Conservation (phyloP, 140 eudicot species). For the Artemisia princeps region DNA sequence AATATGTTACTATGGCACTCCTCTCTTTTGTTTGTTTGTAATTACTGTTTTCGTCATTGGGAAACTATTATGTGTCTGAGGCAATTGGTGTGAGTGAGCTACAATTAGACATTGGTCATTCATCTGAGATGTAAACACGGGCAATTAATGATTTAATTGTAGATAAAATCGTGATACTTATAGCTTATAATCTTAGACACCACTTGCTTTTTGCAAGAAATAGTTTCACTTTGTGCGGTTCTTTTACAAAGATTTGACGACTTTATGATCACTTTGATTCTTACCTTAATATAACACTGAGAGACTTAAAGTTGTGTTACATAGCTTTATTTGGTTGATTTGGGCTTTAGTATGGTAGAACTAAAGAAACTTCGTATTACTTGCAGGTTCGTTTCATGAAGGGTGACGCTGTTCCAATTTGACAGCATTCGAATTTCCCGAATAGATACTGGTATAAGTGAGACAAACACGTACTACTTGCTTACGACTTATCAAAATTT, state of each 20-base stretch:
- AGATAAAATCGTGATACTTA: background rate
- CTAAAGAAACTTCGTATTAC: conserved; percentile 10
- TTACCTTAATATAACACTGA: background rate
- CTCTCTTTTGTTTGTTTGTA: background rate
- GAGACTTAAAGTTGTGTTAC: conserved; percentile 1
- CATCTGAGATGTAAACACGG: background rate
- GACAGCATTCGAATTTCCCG: conserved; percentile 1
- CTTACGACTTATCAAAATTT: background rate
- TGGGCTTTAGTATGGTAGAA: background rate
- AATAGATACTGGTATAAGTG: background rate
- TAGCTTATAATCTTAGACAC: background rate
- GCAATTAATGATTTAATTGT: conserved; percentile 13
- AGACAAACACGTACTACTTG: background rate
- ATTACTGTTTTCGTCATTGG: background rate
- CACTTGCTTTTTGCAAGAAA: background rate
- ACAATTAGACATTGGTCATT: conserved; percentile 1
- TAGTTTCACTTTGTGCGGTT: background rate
- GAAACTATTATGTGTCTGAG: background rate
- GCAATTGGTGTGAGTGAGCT: conserved; percentile 11
- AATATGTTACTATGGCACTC: no score
- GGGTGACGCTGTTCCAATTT: conserved; percentile 17
- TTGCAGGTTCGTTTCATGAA: conserved; percentile 25
- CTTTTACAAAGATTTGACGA: background rate
- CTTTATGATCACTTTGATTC: background rate
- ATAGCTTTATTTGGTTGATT: conserved; percentile 4